These are phyloP conservation scores for Trichosporon faecale DNA, from an alignment of 1,284 basidiomycete species.

Conservation along the genomic window DNA sequence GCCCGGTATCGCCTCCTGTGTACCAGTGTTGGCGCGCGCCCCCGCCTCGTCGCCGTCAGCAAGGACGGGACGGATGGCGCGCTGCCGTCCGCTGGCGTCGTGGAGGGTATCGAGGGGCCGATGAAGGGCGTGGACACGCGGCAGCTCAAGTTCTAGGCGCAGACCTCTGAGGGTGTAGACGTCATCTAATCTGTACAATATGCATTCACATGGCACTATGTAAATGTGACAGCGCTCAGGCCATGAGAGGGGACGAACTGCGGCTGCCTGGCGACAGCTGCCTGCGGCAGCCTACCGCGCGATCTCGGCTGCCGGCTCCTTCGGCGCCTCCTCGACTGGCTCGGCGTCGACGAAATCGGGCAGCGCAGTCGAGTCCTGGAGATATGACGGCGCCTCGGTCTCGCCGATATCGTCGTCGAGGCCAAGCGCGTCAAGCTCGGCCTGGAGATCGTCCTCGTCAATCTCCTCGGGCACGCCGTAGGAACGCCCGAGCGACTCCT, in stretches of 20 bases:
- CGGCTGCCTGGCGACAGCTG: background rate
- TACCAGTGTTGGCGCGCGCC: conserved; percentile 71
- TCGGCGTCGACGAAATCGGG: conserved; percentile 87
- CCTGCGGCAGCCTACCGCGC: conserved; percentile 22
- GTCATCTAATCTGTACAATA: background rate
- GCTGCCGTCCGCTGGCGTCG: conserved; percentile 21
- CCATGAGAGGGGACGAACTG: background rate
- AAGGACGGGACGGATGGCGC: conserved; percentile 17
- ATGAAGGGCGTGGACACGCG: conserved; percentile 51
- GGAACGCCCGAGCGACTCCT: conserved; percentile 86
- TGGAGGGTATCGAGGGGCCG: conserved; percentile 47
- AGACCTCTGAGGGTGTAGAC: no score
- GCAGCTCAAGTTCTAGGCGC: conserved; percentile 38
- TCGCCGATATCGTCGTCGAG: conserved; percentile 69
- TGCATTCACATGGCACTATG: background rate
- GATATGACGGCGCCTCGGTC: conserved; percentile 80
- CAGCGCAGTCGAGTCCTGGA: conserved; percentile 74
- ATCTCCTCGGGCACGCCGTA: conserved; percentile 97
- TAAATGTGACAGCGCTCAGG: background rate
- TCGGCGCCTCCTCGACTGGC: conserved; percentile 55
- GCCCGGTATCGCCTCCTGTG: conserved; percentile 85
- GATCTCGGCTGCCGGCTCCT: conserved; percentile 31
- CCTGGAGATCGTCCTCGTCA: conserved; percentile 95
- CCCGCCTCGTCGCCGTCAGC: conserved; percentile 51
- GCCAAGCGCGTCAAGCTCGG: conserved; percentile 84